Percentiles rank a stretch among this genome's conserved stretches.
These are phyloP conservation scores for Brasilioporus rufonigricans DNA, from an alignment of 768 basidiomycete species.

Conservation along the genomic window DNA sequence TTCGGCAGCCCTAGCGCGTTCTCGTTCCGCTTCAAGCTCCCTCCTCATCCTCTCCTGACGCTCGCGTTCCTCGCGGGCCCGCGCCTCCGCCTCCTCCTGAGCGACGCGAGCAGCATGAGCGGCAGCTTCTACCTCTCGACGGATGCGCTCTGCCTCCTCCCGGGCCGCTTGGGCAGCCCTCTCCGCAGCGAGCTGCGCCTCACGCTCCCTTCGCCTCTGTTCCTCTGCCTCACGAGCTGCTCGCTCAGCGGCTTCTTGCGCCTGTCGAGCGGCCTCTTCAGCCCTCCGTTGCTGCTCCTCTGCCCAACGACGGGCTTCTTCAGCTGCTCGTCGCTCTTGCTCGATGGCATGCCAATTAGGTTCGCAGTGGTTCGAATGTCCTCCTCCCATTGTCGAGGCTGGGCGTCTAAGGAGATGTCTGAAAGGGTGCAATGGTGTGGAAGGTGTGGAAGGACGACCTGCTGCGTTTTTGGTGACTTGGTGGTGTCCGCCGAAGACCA, in stretches of 20 bases:
- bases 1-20: constrained; percentile 14
- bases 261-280: constrained; percentile 20
- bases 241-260: constrained; percentile 23
- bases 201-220: constrained; percentile 12
- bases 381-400: constrained; percentile 22
- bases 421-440: not conserved
- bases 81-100: constrained; percentile 22
- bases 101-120: constrained; percentile 23
- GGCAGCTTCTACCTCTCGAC: constrained; percentile 21
- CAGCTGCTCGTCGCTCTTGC: constrained; percentile 14
- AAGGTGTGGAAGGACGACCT: too few relatives aligned
- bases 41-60: constrained; percentile 16
- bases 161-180: constrained; percentile 24
- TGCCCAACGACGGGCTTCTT: constrained; percentile 20
- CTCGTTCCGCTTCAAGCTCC: constrained; percentile 23
- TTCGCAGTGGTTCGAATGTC: constrained; percentile 23
- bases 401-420: not conserved
- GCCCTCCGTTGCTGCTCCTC: constrained; percentile 18
- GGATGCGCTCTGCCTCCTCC: constrained; percentile 23
- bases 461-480: not conserved
- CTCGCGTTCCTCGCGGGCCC: constrained; percentile 24
- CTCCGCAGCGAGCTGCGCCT: constrained; percentile 20
- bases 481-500: not conserved
- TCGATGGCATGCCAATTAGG: constrained; percentile 26
- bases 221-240: constrained; percentile 22